phyloP scores from a whole-genome alignment of 345 rosid genomes.

The Psidium guajava region DNA sequence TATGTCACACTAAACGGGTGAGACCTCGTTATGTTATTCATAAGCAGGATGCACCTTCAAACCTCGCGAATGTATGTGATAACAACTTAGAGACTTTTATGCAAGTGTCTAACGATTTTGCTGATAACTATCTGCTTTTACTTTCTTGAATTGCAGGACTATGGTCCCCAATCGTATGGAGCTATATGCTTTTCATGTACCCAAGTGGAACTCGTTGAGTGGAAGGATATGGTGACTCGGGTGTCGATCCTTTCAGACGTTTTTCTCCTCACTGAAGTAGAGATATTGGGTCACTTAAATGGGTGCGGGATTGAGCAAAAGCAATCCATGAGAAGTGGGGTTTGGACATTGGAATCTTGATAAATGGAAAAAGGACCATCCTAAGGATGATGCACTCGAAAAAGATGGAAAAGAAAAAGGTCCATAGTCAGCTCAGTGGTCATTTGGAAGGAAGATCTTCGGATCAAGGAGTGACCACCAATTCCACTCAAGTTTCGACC shows the following conservation, averaged over 20 bases:
- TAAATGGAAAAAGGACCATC: not conserved
- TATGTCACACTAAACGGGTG: not conserved
- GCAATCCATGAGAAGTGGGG: not conserved
- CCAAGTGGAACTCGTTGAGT: not conserved
- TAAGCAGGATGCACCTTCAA: not conserved
- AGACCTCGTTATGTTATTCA: not conserved
- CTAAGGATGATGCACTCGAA: not conserved
- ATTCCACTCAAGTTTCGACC: not conserved
- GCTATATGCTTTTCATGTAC: not conserved
- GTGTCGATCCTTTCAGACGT: not conserved
- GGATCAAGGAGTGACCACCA: not conserved
- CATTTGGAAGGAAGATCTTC: not conserved
- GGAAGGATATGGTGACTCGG: not conserved
- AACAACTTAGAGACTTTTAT: not conserved
- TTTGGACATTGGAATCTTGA: not conserved
- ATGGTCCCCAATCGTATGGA: not conserved
- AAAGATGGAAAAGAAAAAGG: not conserved
- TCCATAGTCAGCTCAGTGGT: not conserved
- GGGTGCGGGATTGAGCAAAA: not conserved
- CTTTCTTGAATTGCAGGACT: not conserved
- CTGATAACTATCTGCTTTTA: not conserved
- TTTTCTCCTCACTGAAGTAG: not conserved
- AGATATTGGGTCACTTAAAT: not conserved
- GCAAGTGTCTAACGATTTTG: not conserved
- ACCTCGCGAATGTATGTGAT: not conserved